Base-by-base conservation (phyloP, 2,329 filamentous ascomycete species). In the Raffaelea arxii region DNA sequence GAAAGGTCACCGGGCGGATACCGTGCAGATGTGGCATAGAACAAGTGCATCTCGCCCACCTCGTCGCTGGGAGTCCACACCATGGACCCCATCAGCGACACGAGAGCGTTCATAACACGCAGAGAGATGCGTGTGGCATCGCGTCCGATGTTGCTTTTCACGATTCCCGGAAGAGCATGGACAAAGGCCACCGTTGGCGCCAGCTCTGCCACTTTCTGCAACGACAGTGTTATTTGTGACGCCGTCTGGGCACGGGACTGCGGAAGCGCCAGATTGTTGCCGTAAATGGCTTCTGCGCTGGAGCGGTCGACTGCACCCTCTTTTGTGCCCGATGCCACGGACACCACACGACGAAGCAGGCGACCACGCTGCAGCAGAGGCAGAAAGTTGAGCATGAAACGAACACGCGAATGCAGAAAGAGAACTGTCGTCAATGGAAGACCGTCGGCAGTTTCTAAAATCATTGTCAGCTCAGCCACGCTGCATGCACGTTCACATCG, bases 381-480 rank as follows among this genome's bases (percentile, higher is more conserved):
- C 9, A 81, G 69, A 1, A 84, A 68, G 46, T 79, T 77, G 39
- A 67, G 48, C 12, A 74, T 66, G 54, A 81, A 75, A 35, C 75
- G 74, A 51, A 74, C 68, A 19, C 78, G 78, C 4, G 72, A 67
- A 60, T 82, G 81, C 60, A 73, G 75, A 19, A 66, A 64, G 16
- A 82, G 65, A 7, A 71, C 65, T 22, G 70, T 66, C 25, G 70
- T 66, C 24, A 68, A 64, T 44, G 77, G 68, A 2, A 84, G 63
- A 3, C 74, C 75, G 59, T 84, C 80, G 0, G 62, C 44, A 0
- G 77, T 80, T 49, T 80, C 78, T 75, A 5, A 39, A 40, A 30
- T 30, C 16, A 9, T 9, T 16, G 27, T 30, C 27, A 30, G 16
- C 9, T 30, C 16, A 30, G 27, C n/a, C n/a, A n/a, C n/a, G n/a